Conservation (phyloP, 2,329 filamentous ascomycete genomes). For the Trichoderma pleuroti region DNA sequence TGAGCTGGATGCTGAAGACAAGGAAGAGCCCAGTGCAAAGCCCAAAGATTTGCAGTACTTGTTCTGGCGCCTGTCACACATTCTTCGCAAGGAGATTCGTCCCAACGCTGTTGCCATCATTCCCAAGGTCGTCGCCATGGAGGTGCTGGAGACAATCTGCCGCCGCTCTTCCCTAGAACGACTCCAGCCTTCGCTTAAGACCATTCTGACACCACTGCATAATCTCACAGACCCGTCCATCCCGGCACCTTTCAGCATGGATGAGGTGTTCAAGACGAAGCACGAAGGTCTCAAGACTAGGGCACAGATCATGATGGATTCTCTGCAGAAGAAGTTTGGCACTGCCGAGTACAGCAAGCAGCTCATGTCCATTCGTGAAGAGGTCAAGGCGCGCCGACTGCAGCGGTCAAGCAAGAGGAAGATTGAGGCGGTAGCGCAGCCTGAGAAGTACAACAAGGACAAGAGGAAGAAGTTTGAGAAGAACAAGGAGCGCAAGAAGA, state of each 20-base stretch:
- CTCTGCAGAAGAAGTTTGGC: constrained; percentile 81
- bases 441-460: constrained; percentile 71
- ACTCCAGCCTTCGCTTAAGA: constrained; percentile 60
- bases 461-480: constrained; percentile 82
- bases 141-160: constrained; percentile 68
- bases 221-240: constrained; percentile 81
- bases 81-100: constrained; percentile 71
- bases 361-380: constrained; percentile 68
- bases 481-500: constrained; percentile 80
- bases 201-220: constrained; percentile 61
- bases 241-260: constrained; percentile 65
- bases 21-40: constrained; percentile 35
- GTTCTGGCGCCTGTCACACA: constrained; percentile 71
- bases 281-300: constrained; percentile 70
- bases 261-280: constrained; percentile 63
- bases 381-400: constrained; percentile 68
- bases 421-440: constrained; percentile 79
- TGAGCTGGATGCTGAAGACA: constrained; percentile 42
- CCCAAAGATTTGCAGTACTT: constrained; percentile 62
- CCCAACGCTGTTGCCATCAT: constrained; percentile 62
- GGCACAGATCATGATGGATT: constrained; percentile 73
- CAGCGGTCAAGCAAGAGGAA: constrained; percentile 78
- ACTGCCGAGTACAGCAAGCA: constrained; percentile 73
- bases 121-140: constrained; percentile 72
- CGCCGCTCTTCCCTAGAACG: constrained; percentile 56